Evolutionary conservation across 2,329 filamentous ascomycete species (phyloP), one percentile per base, ranked within the genome.

Genomic region (Corynespora cassiicola): DNA sequence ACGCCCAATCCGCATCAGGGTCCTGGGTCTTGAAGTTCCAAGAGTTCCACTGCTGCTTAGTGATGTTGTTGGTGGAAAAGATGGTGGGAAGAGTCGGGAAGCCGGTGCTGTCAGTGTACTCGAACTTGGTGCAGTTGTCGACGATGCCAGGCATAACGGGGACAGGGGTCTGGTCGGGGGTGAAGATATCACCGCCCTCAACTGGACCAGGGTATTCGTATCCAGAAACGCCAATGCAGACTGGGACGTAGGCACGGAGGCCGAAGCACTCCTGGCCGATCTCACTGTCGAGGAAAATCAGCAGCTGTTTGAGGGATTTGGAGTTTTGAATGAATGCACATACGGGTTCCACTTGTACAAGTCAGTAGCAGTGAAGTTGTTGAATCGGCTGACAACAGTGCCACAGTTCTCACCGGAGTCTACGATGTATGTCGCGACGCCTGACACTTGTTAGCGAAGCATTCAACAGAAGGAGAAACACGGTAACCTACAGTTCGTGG

Each of bases 311-410:
- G n/a, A n/a, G n/a, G n/a, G n/a, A n/a, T n/a, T n/a, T n/a, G n/a
- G n/a, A n/a, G n/a, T n/a, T n/a, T n/a, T n/a, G n/a, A n/a, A n/a
- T n/a, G n/a, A n/a, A n/a, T n/a, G n/a, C n/a, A n/a, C n/a, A n/a
- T n/a, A n/a, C n/a, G 64, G 64, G 48, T 68, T 68, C 64, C 64
- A 68, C n/a, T 52, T 47, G 43, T 59, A 61, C 26, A 66, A 52
- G 27, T 65, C 61, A 9, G 57, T 54, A 7, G 62, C 55, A 17
- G 62, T 66, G 54, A 68, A 66, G 48, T 62, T 66, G 36, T 50
- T 40, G 53, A 53, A 66, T 19, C 42, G 42, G 30, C 56, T 42
- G 28, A 60, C 62, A 36, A 68, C 58, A 30, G 45, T 52, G 22
- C 52, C 42, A 43, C 64, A 68, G 38, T 47, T 65, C 18, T 68